These are phyloP conservation scores for Gracilariopsis chorda DNA, from an alignment of 23 red algal species.

Conservation along the genomic window DNA sequence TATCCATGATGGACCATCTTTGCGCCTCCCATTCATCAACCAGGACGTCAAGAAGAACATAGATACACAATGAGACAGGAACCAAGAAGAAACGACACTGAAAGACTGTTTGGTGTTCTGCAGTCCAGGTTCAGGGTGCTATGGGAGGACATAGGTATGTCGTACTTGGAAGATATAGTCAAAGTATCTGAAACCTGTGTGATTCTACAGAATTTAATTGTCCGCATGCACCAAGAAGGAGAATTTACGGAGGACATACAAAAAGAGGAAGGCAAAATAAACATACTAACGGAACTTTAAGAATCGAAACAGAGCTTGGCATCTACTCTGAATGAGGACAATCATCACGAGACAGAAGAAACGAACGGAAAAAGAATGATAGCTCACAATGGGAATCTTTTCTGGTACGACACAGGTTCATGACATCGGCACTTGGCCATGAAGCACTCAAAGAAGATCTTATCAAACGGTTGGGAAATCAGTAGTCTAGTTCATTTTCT, in stretches of 20 bases:
- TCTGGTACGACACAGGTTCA: not conserved
- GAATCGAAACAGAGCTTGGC: no score
- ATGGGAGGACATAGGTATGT: not conserved
- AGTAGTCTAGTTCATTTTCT: not conserved
- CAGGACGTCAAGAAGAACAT: not conserved
- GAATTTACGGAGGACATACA: constrained; percentile 3
- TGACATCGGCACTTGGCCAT: not conserved
- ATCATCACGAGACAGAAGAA: no score
- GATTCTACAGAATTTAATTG: constrained; percentile 25
- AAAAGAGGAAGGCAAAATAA: not conserved
- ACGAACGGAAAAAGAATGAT: not conserved
- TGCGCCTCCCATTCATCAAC: not conserved
- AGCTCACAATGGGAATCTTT: constrained; percentile 5
- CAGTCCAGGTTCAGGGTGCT: not conserved
- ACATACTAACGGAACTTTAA: constrained; percentile 27
- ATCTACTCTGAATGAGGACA: no score
- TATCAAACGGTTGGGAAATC: not conserved
- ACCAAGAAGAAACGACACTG: not conserved
- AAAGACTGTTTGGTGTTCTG: constrained; percentile 24
- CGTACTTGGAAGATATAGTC: not conserved
- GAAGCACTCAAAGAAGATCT: constrained; percentile 2
- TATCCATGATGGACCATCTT: constrained; percentile 18
- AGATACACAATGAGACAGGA: not conserved
- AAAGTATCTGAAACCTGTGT: constrained; percentile 8
- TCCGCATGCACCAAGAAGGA: constrained; percentile 17